These are phyloP conservation scores for Mycena leptocephala DNA, from an alignment of 768 basidiomycete species.

Conservation along the genomic window DNA sequence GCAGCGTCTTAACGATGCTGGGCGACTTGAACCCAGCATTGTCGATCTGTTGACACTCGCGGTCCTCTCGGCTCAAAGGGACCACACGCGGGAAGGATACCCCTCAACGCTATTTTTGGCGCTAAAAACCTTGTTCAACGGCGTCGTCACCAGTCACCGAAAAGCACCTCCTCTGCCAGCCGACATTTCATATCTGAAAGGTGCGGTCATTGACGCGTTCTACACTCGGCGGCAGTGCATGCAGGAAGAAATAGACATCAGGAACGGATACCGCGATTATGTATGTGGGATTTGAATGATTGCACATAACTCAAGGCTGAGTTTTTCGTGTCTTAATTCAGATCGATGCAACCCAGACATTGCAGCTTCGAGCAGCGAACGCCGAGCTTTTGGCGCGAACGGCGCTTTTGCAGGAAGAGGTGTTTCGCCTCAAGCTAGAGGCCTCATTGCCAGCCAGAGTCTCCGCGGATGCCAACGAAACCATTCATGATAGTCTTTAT, in stretches of 20 bases:
- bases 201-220: constrained; percentile 8
- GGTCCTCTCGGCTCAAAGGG: neutral
- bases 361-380: constrained; percentile 14
- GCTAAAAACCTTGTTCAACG: neutral
- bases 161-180: neutral
- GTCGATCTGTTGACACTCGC: constrained; percentile 9
- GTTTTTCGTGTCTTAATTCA: constrained; percentile 1
- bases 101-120: constrained; percentile 14
- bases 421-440: constrained; percentile 10
- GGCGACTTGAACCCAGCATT: neutral
- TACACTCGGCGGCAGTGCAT: neutral
- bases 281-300: constrained; percentile 8
- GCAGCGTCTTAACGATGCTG: neutral
- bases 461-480: constrained; percentile 9
- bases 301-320: constrained; percentile 3
- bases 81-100: neutral
- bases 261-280: constrained; percentile 5
- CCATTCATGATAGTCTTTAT: neutral
- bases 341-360: constrained; percentile 14
- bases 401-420: constrained; percentile 1
- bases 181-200: neutral
- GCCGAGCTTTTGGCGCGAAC: neutral
- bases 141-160: constrained; percentile 4
- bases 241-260: constrained; percentile 11
- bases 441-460: constrained; percentile 1